phyloP scores from a whole-genome alignment of 2,329 filamentous ascomycete species.

The Coniochaeta ligniaria region DNA sequence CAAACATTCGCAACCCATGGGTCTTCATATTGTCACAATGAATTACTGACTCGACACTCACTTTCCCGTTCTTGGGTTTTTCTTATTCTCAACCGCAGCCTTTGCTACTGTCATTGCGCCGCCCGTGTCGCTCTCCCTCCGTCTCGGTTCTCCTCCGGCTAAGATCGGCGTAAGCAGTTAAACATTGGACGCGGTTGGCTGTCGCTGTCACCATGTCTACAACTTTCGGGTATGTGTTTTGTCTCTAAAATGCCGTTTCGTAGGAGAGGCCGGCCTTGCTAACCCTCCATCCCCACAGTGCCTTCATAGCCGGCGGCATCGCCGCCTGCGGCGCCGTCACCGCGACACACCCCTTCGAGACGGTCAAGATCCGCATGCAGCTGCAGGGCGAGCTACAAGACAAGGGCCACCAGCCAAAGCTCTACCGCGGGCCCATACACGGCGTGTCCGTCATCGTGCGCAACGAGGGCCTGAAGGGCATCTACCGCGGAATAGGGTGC shows the following conservation, averaged over 20 bases:
- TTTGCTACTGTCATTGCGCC: neutral
- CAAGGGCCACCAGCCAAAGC: slow-evolving; percentile 74
- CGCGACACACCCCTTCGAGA: slow-evolving; percentile 96
- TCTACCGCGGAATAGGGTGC: slow-evolving; percentile 83
- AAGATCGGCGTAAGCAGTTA: neutral
- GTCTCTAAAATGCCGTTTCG: neutral
- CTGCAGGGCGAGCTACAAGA: slow-evolving; percentile 90
- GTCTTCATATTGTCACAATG: neutral
- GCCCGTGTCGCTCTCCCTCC: neutral
- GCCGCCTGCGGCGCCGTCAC: slow-evolving; percentile 96
- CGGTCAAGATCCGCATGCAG: slow-evolving; percentile 97
- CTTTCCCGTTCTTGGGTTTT: neutral
- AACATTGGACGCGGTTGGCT: neutral
- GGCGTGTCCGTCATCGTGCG: slow-evolving; percentile 83
- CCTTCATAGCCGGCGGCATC: slow-evolving; percentile 92
- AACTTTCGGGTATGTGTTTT: slow-evolving; percentile 5
- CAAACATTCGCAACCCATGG: neutral
- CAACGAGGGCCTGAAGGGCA: slow-evolving; percentile 79
- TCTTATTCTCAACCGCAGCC: neutral
- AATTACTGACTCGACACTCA: neutral
- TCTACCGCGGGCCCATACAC: slow-evolving; percentile 89
- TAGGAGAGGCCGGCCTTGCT: neutral
- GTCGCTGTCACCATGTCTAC: slow-evolving; percentile 5
- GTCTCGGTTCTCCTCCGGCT: neutral
- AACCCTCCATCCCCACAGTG: slow-evolving; percentile 37